Evolutionary conservation across 768 basidiomycete species (phyloP).

Genomic region (Panus rudis): DNA sequence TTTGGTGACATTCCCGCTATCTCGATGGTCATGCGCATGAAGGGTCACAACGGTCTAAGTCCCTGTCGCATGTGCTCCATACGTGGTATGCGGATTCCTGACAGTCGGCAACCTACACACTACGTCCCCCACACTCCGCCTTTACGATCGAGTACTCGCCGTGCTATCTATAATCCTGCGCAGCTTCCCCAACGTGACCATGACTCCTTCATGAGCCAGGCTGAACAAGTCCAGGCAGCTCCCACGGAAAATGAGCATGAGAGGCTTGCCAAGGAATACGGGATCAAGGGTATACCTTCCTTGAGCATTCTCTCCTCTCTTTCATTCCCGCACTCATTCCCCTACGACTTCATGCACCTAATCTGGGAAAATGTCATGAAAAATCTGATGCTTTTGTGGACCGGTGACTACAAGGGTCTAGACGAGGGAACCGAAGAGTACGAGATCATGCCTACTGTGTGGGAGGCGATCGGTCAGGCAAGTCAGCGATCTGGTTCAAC

Average conservation of each 20-base stretch:
- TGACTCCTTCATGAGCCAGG: slow-evolving; percentile 8
- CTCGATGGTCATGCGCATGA: slow-evolving; percentile 21
- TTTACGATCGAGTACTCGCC: no score
- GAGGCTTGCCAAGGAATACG: slow-evolving; percentile 12
- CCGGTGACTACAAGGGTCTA: slow-evolving; percentile 34
- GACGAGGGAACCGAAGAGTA: slow-evolving; percentile 25
- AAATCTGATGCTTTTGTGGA: slow-evolving; percentile 35
- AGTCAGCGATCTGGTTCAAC: slow-evolving; percentile 24
- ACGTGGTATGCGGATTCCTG: slow-evolving; percentile 10
- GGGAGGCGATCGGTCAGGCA: slow-evolving; percentile 35
- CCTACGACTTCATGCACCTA: slow-evolving; percentile 45
- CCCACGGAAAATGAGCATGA: slow-evolving; percentile 5
- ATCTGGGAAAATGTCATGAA: slow-evolving; percentile 37
- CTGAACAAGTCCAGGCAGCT: slow-evolving; percentile 8
- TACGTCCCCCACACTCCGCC: slow-evolving; percentile 15
- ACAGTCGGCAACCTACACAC: background rate
- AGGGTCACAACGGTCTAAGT: slow-evolving; percentile 19
- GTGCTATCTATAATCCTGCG: slow-evolving; percentile 9
- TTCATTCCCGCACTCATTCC: slow-evolving; percentile 33
- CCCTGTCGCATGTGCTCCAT: slow-evolving; percentile 23
- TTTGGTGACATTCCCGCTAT: slow-evolving; percentile 23
- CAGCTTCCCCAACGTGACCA: slow-evolving; percentile 15
- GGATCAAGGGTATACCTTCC: slow-evolving; percentile 21
- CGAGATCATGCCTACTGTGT: slow-evolving; percentile 22
- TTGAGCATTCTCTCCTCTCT: slow-evolving; percentile 26